These are phyloP conservation scores for Clavariopsis aquatica DNA, from an alignment of 495 filamentous ascomycete species.

Conservation along the genomic window DNA sequence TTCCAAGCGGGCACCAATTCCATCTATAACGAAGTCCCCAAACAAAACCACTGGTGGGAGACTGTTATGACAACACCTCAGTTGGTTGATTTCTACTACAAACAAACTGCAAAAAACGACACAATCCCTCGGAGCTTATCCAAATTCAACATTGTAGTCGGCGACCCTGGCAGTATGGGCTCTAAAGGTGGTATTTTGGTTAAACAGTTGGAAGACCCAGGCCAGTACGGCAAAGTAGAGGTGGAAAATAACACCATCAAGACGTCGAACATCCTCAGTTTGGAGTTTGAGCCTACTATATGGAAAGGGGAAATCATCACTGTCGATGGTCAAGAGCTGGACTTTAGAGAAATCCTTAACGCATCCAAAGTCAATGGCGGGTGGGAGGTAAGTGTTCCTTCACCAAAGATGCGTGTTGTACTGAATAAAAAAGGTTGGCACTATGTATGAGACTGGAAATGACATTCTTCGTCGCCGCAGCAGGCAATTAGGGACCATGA, in stretches of 20 bases:
- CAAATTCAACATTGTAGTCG: slow-evolving; percentile 52
- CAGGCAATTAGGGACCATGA: slow-evolving; percentile 53
- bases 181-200: slow-evolving; percentile 54
- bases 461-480: slow-evolving; percentile 42
- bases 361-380: slow-evolving; percentile 4
- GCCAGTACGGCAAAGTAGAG: slow-evolving; percentile 43
- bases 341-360: neutral
- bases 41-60: slow-evolving; percentile 57
- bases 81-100: slow-evolving; percentile 50
- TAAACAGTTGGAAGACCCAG: slow-evolving; percentile 51
- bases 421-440: slow-evolving; percentile 8
- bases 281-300: slow-evolving; percentile 26
- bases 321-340: slow-evolving; percentile 15
- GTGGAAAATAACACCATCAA: slow-evolving; percentile 22
- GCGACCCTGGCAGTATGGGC: slow-evolving; percentile 54
- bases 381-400: slow-evolving; percentile 4
- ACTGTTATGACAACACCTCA: slow-evolving; percentile 45
- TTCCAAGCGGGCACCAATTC: slow-evolving; percentile 47
- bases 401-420: neutral
- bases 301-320: neutral
- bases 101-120: slow-evolving; percentile 32
- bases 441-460: neutral
- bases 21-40: slow-evolving; percentile 55
- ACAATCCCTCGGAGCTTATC: slow-evolving; percentile 26
- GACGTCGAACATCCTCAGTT: slow-evolving; percentile 38